Evolutionary conservation across 2,329 filamentous ascomycete genomes (phyloP).

Genomic region (Pseudogymnoascus sp.): DNA sequence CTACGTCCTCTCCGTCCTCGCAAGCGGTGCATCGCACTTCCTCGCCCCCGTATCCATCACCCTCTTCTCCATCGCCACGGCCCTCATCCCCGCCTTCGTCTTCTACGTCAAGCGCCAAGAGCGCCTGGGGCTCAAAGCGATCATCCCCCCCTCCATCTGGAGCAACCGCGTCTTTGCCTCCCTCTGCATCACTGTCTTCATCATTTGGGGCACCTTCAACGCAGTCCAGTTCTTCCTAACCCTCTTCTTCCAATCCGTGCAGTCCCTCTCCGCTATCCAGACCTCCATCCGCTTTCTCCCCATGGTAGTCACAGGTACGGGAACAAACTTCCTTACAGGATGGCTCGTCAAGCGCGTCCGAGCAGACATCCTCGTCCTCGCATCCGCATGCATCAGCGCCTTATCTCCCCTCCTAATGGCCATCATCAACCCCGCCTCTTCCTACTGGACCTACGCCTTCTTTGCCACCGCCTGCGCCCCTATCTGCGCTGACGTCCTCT

Average conservation of each 20-base stretch:
- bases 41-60: slow-evolving; percentile 22
- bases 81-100: slow-evolving; percentile 26
- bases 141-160: slow-evolving; percentile 33
- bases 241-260: slow-evolving; percentile 24
- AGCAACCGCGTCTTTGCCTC: slow-evolving; percentile 27
- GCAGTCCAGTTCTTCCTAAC: slow-evolving; percentile 25
- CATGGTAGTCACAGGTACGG: slow-evolving; percentile 32
- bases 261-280: slow-evolving; percentile 17
- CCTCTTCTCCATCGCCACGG: slow-evolving; percentile 25
- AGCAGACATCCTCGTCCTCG: slow-evolving; percentile 37
- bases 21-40: slow-evolving; percentile 15
- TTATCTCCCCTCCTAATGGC: slow-evolving; percentile 40
- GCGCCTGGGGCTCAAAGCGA: slow-evolving; percentile 20
- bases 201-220: slow-evolving; percentile 29
- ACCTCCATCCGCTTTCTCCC: slow-evolving; percentile 37
- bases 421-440: slow-evolving; percentile 36
- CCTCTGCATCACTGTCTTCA: slow-evolving; percentile 30
- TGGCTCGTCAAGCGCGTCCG: slow-evolving; percentile 39
- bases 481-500: slow-evolving; percentile 41
- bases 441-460: slow-evolving; percentile 41
- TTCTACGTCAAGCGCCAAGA: slow-evolving; percentile 26
- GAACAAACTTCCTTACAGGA: slow-evolving; percentile 40
- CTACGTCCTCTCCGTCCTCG: slow-evolving; percentile 33
- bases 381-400: slow-evolving; percentile 31
- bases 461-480: slow-evolving; percentile 37